Base-by-base conservation (phyloP, 805 yeast species). In the Nakazawaea peltata region DNA sequence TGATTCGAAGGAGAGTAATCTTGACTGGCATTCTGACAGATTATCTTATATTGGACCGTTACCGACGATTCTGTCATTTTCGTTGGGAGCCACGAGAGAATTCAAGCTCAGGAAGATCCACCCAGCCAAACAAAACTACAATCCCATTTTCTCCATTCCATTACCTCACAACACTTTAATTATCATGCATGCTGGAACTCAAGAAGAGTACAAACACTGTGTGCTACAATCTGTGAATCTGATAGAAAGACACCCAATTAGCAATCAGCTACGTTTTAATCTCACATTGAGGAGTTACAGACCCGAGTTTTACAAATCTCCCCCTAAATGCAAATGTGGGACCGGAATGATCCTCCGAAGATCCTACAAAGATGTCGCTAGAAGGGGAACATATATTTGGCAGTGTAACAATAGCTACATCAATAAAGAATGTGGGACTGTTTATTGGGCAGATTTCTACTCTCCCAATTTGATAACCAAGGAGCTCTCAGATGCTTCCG, bases 21-120 rank as follows among this genome's bases (percentile, higher is more conserved):
- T 82, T 22, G 86, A 80, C 33, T 81, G 78, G 74, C 94, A 83
- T 51, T 76, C 87, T 2, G 94, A 83, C 52, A 69, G 82, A 38
- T 51, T 83, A 42, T 77, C 85, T 0, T 65, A 75, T 33, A 65
- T 81, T 16, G 94, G 94, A 0, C 88, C 92, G 0, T 71, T 77
- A 39, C 75, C 82, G 4, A 64, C 65, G 26, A 74, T 84, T 32
- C 85, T 78, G 0, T 76, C 88, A 1, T 35, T 81, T 2, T 74
- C 84, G 3, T 48, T 83, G 7, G 94, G 94, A 0, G 71, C 78
- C 3, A 71, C 81, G 0, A 59, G 94, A 26, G 78, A 74, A 41
- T 84, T 83, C 47, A 53, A 86, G 26, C 51, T 81, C 4, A 56
- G 78, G 36, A 65, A 64, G 37, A 56, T 48, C 19, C 62, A 70